Conservation (phyloP, 768 basidiomycete species). For the Agrocybe pediades region DNA sequence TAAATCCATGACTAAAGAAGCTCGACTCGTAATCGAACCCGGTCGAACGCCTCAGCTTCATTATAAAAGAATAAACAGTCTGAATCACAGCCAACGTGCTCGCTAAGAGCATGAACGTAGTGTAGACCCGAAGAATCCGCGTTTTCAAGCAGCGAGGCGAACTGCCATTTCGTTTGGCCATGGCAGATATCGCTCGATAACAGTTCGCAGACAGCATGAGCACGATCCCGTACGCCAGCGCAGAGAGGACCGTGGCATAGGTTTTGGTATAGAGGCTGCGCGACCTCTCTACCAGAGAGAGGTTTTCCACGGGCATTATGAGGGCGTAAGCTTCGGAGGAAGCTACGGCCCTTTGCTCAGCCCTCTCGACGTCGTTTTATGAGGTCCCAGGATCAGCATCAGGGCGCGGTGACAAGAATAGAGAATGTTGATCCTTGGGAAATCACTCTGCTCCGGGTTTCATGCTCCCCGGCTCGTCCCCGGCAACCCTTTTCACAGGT, state of each 20-base stretch:
- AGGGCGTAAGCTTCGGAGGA: not conserved
- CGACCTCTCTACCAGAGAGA: not conserved
- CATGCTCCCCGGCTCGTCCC: too few species aligned
- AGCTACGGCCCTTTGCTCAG: too few species aligned
- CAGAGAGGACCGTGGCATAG: constrained; percentile 13
- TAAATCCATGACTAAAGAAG: constrained; percentile 2
- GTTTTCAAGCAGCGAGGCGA: not conserved
- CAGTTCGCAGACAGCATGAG: constrained; percentile 9
- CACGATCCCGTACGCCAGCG: constrained; percentile 12
- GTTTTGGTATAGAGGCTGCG: not conserved
- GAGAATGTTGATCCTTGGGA: too few species aligned
- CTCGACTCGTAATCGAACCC: constrained; percentile 2
- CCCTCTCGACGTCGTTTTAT: too few species aligned
- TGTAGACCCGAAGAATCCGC: constrained; percentile 6
- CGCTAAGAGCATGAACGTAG: constrained; percentile 7
- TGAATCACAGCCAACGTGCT: constrained; percentile 14
- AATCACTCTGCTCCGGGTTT: too few species aligned
- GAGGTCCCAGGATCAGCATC: too few species aligned
- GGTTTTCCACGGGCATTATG: not conserved
- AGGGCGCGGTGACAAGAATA: too few species aligned
- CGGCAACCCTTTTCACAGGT: too few species aligned
- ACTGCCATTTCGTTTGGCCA: not conserved
- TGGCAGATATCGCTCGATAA: not conserved
- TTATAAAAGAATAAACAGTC: not conserved
- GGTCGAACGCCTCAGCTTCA: not conserved